Evolutionary conservation across 805 yeast species (phyloP), one percentile per base, ranked within the genome.

Genomic region (Nakazawaea siamensis): DNA sequence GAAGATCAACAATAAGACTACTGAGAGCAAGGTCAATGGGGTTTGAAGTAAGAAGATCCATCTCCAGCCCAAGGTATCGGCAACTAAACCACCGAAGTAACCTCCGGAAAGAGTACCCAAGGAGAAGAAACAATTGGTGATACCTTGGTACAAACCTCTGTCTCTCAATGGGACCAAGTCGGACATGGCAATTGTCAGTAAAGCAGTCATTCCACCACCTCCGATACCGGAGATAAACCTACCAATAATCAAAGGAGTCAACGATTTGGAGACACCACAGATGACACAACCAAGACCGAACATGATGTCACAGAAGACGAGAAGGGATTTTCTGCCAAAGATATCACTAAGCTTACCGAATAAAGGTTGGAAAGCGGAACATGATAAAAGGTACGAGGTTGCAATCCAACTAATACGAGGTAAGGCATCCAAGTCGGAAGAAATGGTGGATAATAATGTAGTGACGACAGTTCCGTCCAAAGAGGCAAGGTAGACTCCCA

Each of bases 141-240:
- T 47, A 0, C 97, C 97, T 54, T 88, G 97, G 55, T 71, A 85
- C 31, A 84, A 58, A 3, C 95, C 95, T 36, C 97, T 66, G 23
- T 80, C 74, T 38, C 94, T 66, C 46, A 87, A 65, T 3, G 95
- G 85, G 18, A 88, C 78, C 34, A 85, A 64, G 53, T 87, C 96
- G 34, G 84, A 73, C 55, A 82, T 71, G 10, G 85, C 70, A 37
- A 87, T 82, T 11, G 94, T 80, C 27, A 82, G 71, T 43, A 86
- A 60, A 0, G 92, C 71, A 39, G 80, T 77, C 48, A 86, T 69
- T 1, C 96, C 96, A 3, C 90, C 86, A n/a, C 94, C 95, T 10
- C 95, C 95, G 43, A 83, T 68, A 17, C 96, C 96, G 16, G 94
- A 76, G 31, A 86, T 64, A 40, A 84, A 75, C 47, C 85, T 63